A percentile compares a stretch with the other conserved stretches of the same genome.
Conservation (phyloP, 179 eudicot species). For the Gypsophila paniculata region DNA sequence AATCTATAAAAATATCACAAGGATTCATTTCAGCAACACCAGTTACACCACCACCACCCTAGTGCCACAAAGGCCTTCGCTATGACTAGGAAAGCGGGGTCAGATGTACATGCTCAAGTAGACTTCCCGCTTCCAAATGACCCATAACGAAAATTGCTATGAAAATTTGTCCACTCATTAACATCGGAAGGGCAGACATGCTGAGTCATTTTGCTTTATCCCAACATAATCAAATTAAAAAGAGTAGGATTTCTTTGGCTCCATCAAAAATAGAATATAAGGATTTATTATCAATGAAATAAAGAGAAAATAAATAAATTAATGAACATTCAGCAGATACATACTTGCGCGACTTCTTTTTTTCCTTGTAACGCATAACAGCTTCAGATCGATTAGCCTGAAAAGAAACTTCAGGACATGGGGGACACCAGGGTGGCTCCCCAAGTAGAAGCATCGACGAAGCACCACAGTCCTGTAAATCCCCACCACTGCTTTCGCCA, state of each 20-base stretch:
- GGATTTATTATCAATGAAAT: neutral
- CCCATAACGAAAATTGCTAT: no score
- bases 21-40: no score
- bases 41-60: no score
- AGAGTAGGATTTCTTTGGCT: neutral
- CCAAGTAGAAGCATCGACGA: conserved; percentile 69
- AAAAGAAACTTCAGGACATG: conserved; percentile 47
- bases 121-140: no score
- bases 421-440: conserved; percentile 77
- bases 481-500: conserved; percentile 68
- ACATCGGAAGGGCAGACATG: no score
- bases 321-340: conserved; percentile 19
- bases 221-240: neutral
- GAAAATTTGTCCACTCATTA: no score
- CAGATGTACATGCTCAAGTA: no score
- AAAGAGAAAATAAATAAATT: neutral
- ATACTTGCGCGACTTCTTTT: conserved; percentile 79
- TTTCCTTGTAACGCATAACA: conserved; percentile 91
- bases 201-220: neutral
- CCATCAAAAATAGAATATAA: neutral
- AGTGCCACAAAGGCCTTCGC: no score
- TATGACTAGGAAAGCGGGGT: no score
- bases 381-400: conserved; percentile 65
- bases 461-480: conserved; percentile 90
- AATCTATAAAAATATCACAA: no score